Base-by-base conservation (phyloP, 2,329 filamentous ascomycete genomes). In the Byssoonygena ceratinophila region DNA sequence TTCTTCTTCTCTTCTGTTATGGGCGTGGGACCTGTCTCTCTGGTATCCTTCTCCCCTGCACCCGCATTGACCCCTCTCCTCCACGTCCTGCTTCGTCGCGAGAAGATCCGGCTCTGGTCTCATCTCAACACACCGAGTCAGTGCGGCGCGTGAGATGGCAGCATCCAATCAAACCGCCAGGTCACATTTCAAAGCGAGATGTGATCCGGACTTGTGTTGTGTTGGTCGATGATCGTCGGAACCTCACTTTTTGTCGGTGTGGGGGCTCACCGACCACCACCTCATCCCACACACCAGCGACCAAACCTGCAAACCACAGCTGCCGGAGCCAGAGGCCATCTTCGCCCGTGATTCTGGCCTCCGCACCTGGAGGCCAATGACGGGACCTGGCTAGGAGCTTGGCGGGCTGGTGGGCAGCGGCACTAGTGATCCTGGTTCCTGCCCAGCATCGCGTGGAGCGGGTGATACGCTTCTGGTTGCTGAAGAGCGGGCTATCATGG, bases 331-430 rank as follows among this genome's bases (percentile, higher is more conserved):
- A 29, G 12, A 8, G 40, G 20, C 23, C 8, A 12, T 27, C 40
- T 44, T 23, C 7, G 3, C 9, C 40, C n/a, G 23, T 22, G 2
- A 31, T 8, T 12, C 25, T 22, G 14, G 27, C 22, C 43, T 45
- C 43, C 43, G 23, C 27, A 31, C 7, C 18, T 8, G 22, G 1
- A 48, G 34, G 18, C 46, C 46, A 48, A 39, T 39, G 43, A 32
- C 25, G 43, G 43, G 41, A 50, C 37, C 40, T 45, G 49, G 18
- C 49, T 52, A 52, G 49, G 20, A 52, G 49, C 49, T 52, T 52
- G 49, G 49, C 49, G 41, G 37, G 31, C 8, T 23, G 32, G 41
- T 37, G 34, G 27, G 37, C 31, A 25, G 18, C 20, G 12, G 45
- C 45, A 29, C 45, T 47, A 47, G 27, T 16, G 16, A 9, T 4